phyloP scores from a whole-genome alignment of 441 rosid species.

The Corymbia citriodora region DNA sequence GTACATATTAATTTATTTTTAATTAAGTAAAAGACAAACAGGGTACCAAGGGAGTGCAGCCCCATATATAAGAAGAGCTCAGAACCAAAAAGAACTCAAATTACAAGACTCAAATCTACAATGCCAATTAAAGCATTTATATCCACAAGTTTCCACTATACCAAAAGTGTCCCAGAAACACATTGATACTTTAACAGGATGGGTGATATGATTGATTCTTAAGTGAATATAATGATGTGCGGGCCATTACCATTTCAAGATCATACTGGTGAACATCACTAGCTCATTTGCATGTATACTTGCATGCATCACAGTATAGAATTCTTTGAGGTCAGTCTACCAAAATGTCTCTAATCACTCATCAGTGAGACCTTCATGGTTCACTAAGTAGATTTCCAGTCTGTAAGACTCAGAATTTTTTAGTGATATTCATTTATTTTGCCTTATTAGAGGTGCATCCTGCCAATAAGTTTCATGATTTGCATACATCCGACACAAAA shows the following conservation, averaged over 20 bases:
- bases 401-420: background rate
- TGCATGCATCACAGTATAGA: background rate
- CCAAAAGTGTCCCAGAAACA: background rate
- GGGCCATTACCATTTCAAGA: background rate
- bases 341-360: background rate
- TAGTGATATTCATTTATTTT: background rate
- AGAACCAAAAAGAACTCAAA: background rate
- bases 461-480: background rate
- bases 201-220: background rate
- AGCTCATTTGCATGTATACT: background rate
- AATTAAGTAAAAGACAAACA: background rate
- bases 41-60: background rate
- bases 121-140: background rate
- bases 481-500: background rate
- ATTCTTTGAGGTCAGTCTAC: background rate
- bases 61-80: background rate
- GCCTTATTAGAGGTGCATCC: background rate
- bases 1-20: background rate
- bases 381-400: background rate
- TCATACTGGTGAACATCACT: background rate
- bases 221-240: background rate
- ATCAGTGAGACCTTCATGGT: background rate
- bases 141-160: background rate
- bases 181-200: background rate
- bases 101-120: background rate